Base-by-base conservation (phyloP, 164 flowering plant genomes). In the Stephania japonica region DNA sequence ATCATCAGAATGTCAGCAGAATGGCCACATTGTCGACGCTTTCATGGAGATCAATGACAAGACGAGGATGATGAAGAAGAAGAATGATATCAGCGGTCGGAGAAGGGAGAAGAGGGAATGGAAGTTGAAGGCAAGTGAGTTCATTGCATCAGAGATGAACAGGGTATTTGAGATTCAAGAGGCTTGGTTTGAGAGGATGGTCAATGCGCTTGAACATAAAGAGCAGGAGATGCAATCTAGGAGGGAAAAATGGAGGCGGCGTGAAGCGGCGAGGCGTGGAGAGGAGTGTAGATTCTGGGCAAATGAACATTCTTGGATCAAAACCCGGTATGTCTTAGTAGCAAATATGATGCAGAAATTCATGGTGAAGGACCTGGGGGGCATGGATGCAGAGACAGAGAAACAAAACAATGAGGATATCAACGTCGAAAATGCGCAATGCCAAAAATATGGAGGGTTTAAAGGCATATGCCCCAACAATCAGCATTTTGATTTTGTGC, bases 141-240 rank as follows among this genome's bases (percentile, higher is more conserved):
- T 90, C 76, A 79, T 94, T 1, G 91, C 90, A 70, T 63, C 75
- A 11, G 91, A 90, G 70, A 94, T 94, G 95, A 90, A 81, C 80
- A 91, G 81, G 79, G 68, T 92, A 8, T 81, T 90, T 83, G 98
- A 90, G 73, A 91, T 83, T 70, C 98, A 94, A 82, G 98, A 94
- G 74, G 85, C 83, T 0, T 92, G 93, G 97, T 53, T 92, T 74
- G 97, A 89, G 75, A 90, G 82, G 81, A 80, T 94, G 83, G 82
- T 89, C 84, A 85, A 72, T 67, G 81, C 89, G 8, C 82, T 94
- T 9, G 97, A 94, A 59, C 75, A 81, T 19, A 87, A 86, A 66
- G 98, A 94, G 64, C 81, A 81, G 24, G 97, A 92, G 77, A 87
- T 96, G 83, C 32, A 81, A 65, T 8, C 76, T 32, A 86, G 90